Evolutionary conservation across 179 eudicot species (phyloP), one percentile per base, ranked within the genome.

Genomic region (Spinacia oleracea): DNA sequence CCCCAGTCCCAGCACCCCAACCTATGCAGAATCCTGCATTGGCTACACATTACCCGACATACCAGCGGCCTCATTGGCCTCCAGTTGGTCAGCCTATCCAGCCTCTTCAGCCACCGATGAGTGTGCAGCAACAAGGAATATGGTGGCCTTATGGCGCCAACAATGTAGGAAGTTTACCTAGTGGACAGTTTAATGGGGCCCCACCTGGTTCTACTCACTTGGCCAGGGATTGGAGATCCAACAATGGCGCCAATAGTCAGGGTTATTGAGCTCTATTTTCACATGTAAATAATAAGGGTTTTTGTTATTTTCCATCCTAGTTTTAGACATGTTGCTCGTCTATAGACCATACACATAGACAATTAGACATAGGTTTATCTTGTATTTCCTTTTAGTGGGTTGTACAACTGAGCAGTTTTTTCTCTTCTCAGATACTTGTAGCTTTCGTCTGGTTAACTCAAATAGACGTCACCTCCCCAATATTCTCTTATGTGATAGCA

Each of bases 71-170:
- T 5, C 70, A 27, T 3, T 38, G 82, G 72, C 72, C 75, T 3
- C 76, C 75, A 14, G 46, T 62, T 58, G 83, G 72, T 15, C 71
- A 79, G 80, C 77, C 74, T 10, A 45, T 76, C 2, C 87, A 73
- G 70, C 83, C 85, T 10, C 83, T 85, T 51, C 87, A 82, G 56
- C 81, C 56, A 71, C 81, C 82, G 27, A 82, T 83, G 80, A 78
- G 48, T 38, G 74, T 81, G 18, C 66, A 78, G 71, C 90, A 78
- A 45, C 89, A 86, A 32, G 88, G 87, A 46, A 72, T 31, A 5
- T 77, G 89, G 85, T 83, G 84, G 84, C 79, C 89, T 10, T 81
- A 84, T 5, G 83, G 83, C 25, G 78, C 51, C 8, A 75, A 67
- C 65, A 76, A 31, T 35, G 32, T 85, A 70, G 85, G 82, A 32